Evolutionary conservation across 2,329 filamentous ascomycete genomes (phyloP), one percentile per base, ranked within the genome.

Genomic region (Fusarium tricinctum): DNA sequence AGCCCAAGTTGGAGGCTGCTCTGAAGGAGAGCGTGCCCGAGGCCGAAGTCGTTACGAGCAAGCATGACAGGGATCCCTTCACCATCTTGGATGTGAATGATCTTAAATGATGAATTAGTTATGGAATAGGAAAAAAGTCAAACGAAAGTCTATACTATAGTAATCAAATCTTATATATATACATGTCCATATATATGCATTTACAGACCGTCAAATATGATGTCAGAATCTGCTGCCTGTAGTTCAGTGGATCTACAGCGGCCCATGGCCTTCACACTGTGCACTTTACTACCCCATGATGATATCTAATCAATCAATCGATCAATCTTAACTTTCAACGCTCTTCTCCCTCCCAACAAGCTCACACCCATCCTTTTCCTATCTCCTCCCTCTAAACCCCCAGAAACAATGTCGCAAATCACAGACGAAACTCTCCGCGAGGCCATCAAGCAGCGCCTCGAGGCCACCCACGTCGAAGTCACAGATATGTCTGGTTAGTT

Each of bases 31-130:
- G 86, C 68, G 76, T 77, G 40, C 72, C 75, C 3, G 81, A 83
- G 22, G 86, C 89, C 19, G 82, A 87, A 57, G 89, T 98, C 15
- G 78, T 90, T 58, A 88, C 97, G 48, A 97, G 94, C 78, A 85
- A 91, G 77, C 84, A 84, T 43, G 96, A 99, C 80, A 85, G 88
- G 62, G 96, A 99, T 84, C 96, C 96, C 0, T 99, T 94, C 80
- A 90, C 91, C 51, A 91, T 97, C 61, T 85, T 93, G 68, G 83
- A 86, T 64, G 79, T 87, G 35, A 73, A 75, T 17, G 74, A 79
- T 54, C 71, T 85, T 58, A 74, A 77, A 39, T 69, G n/a, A 56
- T 19, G 19, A 8, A n/a, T 38, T 5, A 12, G 9, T 19, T 19
- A n/a, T 19, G 19, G 8, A 19, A n/a, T 19, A 38, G 8, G 8